Evolutionary conservation across 257 asterid species (phyloP), one percentile per base, ranked within the genome.

Genomic region (Solanum appendiculatum): DNA sequence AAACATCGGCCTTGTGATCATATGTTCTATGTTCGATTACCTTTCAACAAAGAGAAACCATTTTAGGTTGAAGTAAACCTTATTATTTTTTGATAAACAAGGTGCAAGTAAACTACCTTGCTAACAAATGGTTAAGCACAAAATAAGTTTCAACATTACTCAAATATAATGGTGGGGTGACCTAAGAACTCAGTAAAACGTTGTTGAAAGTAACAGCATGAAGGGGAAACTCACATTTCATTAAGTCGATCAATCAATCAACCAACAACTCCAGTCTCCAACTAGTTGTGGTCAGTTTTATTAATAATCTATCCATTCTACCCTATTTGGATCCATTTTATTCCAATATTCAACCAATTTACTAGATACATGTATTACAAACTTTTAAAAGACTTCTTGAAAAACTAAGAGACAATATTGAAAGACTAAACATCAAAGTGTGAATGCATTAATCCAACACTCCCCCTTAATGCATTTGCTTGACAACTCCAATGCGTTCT

Each of bases 1-100:
- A 91, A 84, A 91, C 89, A 85, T 91, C 93, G 2, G 92, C 93
- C 89, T 87, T 91, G 85, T 90, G 89, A 87, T 91, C 91, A 75
- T 90, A 90, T 11, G 91, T 91, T 25, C 90, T 91, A 88, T 91
- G 92, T 39, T 91, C 91, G 83, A 91, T 91, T 40, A 91, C 92
- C 92, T 91, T 88, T 87, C 83, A 68, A 73, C 82, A 77, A 40
- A 15, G 34, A 77, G n/a, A 77, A 77, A 77, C 83, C 58, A 77
- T 77, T 77, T 40, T 77, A 77, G 83, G 83, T 77, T n/a, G 83
- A 40, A 77, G 80, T n/a, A n/a, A n/a, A n/a, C n/a, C n/a, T n/a
- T n/a, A n/a, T n/a, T n/a, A n/a, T n/a, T n/a, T n/a, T n/a, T n/a
- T n/a, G n/a, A n/a, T n/a, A n/a, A n/a, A n/a, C n/a, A n/a, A n/a